Percentiles rank a stretch among this genome's conserved stretches.
Evolutionary conservation across 345 rosid species (phyloP).

Genomic region (Aethionema arabicum): DNA sequence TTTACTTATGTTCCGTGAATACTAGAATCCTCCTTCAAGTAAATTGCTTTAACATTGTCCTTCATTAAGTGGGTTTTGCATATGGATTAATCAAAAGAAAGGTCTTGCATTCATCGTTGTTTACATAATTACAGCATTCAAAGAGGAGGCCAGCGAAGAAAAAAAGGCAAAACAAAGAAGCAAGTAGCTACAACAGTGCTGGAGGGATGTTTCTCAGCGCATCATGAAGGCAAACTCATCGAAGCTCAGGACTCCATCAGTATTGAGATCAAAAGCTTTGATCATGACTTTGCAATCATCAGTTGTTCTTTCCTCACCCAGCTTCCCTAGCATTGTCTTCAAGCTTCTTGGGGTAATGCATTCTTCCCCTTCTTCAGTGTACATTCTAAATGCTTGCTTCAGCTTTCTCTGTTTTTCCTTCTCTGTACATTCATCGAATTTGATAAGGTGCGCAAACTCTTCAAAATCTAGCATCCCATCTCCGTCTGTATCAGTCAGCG

Average conservation of each 20-base stretch:
- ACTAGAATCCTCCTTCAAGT: too few species aligned
- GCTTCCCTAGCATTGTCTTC: slow-evolving; percentile 48
- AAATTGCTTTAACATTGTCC: too few species aligned
- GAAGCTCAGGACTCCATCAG: slow-evolving; percentile 67
- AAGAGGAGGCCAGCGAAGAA: neutral
- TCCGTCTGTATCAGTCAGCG: slow-evolving; percentile 48
- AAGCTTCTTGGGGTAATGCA: slow-evolving; percentile 59
- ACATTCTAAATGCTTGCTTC: slow-evolving; percentile 55
- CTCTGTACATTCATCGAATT: slow-evolving; percentile 33
- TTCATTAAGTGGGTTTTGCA: too few species aligned
- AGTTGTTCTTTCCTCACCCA: slow-evolving; percentile 51
- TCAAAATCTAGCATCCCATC: slow-evolving; percentile 55
- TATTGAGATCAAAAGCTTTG: slow-evolving; percentile 53
- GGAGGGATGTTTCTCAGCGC: slow-evolving; percentile 35
- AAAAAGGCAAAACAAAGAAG: too few species aligned
- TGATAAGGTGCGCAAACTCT: slow-evolving; percentile 53
- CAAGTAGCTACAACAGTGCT: neutral
- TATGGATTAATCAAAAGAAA: neutral
- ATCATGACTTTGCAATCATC: slow-evolving; percentile 65
- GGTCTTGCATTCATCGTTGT: too few species aligned
- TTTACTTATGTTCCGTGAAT: too few species aligned
- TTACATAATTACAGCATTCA: too few species aligned
- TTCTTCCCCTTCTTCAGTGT: slow-evolving; percentile 51
- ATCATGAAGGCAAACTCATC: slow-evolving; percentile 71
- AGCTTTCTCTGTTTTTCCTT: slow-evolving; percentile 47